phyloP scores from a whole-genome alignment of 2,329 filamentous ascomycete genomes.

The Exophiala alcalophila region DNA sequence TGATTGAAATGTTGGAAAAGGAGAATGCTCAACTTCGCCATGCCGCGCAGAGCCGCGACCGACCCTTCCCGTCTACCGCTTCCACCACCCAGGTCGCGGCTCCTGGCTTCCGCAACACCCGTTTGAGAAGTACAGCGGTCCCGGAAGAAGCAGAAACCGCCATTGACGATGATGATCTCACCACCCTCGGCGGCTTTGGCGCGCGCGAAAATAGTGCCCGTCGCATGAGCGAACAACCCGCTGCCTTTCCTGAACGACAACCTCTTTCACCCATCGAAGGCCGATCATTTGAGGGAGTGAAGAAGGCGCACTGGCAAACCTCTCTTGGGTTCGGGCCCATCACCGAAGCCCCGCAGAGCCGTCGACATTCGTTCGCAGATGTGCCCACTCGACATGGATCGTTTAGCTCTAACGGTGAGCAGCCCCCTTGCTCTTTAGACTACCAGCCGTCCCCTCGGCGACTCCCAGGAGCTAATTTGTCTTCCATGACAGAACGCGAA shows the following conservation, averaged over 20 bases:
- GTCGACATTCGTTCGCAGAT: slow-evolving; percentile 52
- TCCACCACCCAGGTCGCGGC: slow-evolving; percentile 32
- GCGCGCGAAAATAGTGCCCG: slow-evolving; percentile 41
- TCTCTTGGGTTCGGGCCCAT: slow-evolving; percentile 49
- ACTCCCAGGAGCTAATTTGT: slow-evolving; percentile 5
- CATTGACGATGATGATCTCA: slow-evolving; percentile 46
- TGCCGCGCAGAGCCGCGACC: slow-evolving; percentile 42
- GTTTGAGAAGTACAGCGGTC: slow-evolving; percentile 41
- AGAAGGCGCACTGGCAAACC: slow-evolving; percentile 51
- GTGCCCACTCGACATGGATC: slow-evolving; percentile 48
- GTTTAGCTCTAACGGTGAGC: slow-evolving; percentile 40
- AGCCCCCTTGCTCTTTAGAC: too few relatives aligned
- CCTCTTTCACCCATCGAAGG: slow-evolving; percentile 39
- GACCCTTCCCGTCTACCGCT: slow-evolving; percentile 42
- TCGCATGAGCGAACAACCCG: slow-evolving; percentile 46
- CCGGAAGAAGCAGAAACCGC: slow-evolving; percentile 45
- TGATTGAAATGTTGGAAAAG: slow-evolving; percentile 46
- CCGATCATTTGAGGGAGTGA: slow-evolving; percentile 44
- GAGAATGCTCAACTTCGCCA: slow-evolving; percentile 49
- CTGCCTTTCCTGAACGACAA: slow-evolving; percentile 42
- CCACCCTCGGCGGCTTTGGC: slow-evolving; percentile 34
- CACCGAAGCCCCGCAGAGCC: slow-evolving; percentile 48
- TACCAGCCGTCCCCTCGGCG: too few relatives aligned
- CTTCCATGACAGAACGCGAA: slow-evolving; percentile 34
- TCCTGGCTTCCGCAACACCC: slow-evolving; percentile 38